Conservation (phyloP, 2,329 filamentous ascomycete species). For the Ophiostoma piceae region DNA sequence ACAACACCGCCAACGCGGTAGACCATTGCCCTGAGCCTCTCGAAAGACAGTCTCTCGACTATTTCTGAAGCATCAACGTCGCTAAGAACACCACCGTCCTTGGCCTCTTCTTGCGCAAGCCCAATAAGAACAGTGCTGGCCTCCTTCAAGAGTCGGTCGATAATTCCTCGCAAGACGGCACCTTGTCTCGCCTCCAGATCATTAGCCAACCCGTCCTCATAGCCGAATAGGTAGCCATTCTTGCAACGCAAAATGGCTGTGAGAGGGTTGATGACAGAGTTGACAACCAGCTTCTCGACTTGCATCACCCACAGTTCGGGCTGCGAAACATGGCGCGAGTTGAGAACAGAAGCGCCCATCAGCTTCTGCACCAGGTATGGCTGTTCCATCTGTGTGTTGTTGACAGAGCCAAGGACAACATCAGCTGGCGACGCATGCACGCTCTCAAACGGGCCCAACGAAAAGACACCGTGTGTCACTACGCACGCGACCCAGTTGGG, state of each 20-base stretch:
- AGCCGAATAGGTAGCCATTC: constrained; percentile 71
- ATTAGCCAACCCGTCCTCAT: constrained; percentile 36
- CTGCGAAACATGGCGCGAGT: constrained; percentile 37
- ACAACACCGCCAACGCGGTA: constrained; percentile 46
- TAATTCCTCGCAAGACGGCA: constrained; percentile 46
- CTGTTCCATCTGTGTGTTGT: constrained; percentile 11
- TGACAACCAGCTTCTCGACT: constrained; percentile 80
- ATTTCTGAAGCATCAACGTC: no score
- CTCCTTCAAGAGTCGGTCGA: constrained; percentile 68
- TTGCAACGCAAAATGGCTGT: constrained; percentile 69
- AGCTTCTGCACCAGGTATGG: constrained; percentile 43
- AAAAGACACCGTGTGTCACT: constrained; percentile 53
- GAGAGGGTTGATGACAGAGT: constrained; percentile 77
- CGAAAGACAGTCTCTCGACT: constrained; percentile 41
- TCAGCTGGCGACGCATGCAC: constrained; percentile 48
- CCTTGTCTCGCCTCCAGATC: constrained; percentile 28
- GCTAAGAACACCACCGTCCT: constrained; percentile 38
- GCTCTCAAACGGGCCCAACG: constrained; percentile 47
- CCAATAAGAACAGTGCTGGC: constrained; percentile 65
- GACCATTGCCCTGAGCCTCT: constrained; percentile 43
- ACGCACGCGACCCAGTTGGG: constrained; percentile 71
- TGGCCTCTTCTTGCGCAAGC: constrained; percentile 57
- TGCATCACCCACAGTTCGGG: constrained; percentile 56
- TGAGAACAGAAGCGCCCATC: constrained; percentile 40
- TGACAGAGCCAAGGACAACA: constrained; percentile 45